phyloP scores from a whole-genome alignment of 352 stramenopile genomes.

The Phytophthora quininea region DNA sequence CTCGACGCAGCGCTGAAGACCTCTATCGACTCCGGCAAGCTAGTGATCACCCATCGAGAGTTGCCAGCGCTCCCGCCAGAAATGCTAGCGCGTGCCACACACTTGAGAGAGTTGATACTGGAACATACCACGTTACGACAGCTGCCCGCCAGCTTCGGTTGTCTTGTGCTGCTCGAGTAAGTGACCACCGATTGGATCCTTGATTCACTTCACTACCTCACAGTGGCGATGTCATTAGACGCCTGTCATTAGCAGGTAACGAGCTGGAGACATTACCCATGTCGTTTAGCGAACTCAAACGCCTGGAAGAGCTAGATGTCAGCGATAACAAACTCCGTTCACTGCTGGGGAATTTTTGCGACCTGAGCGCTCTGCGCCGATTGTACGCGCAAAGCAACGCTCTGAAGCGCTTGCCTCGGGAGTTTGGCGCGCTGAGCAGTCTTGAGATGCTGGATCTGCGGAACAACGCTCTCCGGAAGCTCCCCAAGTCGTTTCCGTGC shows the following conservation, averaged over 20 bases:
- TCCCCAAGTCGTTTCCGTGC: conserved; percentile 60
- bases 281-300: conserved; percentile 54
- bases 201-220: too few species aligned
- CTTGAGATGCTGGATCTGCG: conserved; percentile 51
- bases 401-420: conserved; percentile 33
- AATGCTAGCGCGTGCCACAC: conserved; percentile 43
- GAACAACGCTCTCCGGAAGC: conserved; percentile 43
- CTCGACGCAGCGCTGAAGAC: conserved; percentile 43
- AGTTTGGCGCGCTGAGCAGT: conserved; percentile 46
- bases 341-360: conserved; percentile 62
- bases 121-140: conserved; percentile 35
- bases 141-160: conserved; percentile 59
- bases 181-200: too few species aligned
- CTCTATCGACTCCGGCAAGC: conserved; percentile 7
- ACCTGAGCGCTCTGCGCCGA: conserved; percentile 40
- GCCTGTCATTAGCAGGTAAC: conserved; percentile 56
- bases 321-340: conserved; percentile 50
- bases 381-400: conserved; percentile 51
- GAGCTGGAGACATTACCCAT: conserved; percentile 59
- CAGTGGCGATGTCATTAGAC: conserved; percentile 24
- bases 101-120: conserved; percentile 55
- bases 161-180: conserved; percentile 55
- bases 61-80: conserved; percentile 51
- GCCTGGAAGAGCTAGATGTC: conserved; percentile 44
- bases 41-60: conserved; percentile 43